Evolutionary conservation across 1,284 basidiomycete species (phyloP).

Genomic region (Hortiboletus rubellus): DNA sequence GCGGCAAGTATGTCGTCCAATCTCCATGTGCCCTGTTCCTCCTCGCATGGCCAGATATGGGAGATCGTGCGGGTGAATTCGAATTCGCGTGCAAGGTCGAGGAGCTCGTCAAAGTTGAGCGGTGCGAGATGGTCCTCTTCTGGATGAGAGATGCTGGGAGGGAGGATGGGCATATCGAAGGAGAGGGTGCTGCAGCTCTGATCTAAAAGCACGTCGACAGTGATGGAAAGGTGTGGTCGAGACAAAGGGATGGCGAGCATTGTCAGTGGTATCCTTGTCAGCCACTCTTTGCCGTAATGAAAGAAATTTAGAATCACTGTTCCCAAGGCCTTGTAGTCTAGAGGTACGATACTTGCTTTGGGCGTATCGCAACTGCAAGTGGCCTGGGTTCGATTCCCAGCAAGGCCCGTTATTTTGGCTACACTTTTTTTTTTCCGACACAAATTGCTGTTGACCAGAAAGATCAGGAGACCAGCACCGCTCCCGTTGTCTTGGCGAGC

Average conservation of each 20-base stretch:
- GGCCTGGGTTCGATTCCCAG: constrained; percentile 54
- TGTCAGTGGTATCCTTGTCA: constrained; percentile 17
- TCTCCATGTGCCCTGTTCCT: constrained; percentile 10
- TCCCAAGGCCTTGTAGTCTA: constrained; percentile 43
- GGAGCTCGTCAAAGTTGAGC: constrained; percentile 27
- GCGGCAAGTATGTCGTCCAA: constrained; percentile 26
- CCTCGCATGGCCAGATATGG: constrained; percentile 25
- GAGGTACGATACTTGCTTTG: constrained; percentile 57
- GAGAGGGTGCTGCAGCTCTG: not conserved
- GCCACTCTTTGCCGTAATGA: constrained; percentile 5
- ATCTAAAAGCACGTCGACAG: constrained; percentile 29
- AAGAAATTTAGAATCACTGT: not conserved
- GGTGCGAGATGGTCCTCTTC: constrained; percentile 2
- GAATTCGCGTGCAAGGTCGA: constrained; percentile 34
- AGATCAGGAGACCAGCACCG: not conserved
- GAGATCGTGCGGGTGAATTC: constrained; percentile 28
- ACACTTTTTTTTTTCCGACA: not conserved
- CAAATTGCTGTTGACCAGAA: not conserved
- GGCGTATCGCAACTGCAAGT: constrained; percentile 43
- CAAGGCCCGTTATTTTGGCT: constrained; percentile 33
- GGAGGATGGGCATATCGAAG: not conserved
- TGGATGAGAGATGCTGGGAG: not conserved
- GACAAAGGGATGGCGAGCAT: not conserved
- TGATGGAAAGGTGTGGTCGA: not conserved
- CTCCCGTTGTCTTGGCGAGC: not conserved